phyloP scores from a whole-genome alignment of 1,139 yeast species.

The Sugiyamaella japonica region DNA sequence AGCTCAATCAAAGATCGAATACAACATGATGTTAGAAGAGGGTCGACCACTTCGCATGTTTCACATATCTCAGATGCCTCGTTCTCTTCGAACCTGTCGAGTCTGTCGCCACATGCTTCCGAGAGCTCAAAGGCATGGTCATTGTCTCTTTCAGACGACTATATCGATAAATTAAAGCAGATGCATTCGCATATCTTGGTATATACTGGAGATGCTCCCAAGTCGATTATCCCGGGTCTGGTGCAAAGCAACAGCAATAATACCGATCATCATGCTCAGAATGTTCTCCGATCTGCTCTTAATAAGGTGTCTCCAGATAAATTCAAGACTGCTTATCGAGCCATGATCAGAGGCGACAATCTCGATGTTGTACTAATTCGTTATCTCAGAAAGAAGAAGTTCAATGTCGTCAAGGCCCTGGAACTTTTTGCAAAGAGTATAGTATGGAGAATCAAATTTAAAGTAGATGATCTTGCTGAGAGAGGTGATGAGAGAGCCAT shows the following conservation, averaged over 20 bases:
- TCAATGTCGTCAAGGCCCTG: slow-evolving; percentile 74
- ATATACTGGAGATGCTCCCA: slow-evolving; percentile 59
- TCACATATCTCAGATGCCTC: not conserved
- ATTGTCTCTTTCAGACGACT: not conserved
- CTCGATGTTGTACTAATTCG: slow-evolving; percentile 70
- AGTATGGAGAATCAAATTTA: slow-evolving; percentile 63
- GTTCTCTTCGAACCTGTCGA: not conserved
- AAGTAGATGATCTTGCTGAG: slow-evolving; percentile 55
- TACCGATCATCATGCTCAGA: slow-evolving; percentile 5
- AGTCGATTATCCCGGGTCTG: slow-evolving; percentile 29
- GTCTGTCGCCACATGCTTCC: not conserved
- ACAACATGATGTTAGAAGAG: not conserved
- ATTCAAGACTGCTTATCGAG: slow-evolving; percentile 52
- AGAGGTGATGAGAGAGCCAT: slow-evolving; percentile 58
- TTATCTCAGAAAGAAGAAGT: slow-evolving; percentile 88
- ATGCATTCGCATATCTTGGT: slow-evolving; percentile 68
- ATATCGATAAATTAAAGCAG: slow-evolving; percentile 55
- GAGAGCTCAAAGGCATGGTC: not conserved
- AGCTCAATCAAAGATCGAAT: not conserved
- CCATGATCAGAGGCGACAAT: slow-evolving; percentile 59
- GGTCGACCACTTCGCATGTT: not conserved
- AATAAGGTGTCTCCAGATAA: slow-evolving; percentile 42
- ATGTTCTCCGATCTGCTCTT: slow-evolving; percentile 3
- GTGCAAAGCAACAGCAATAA: slow-evolving; percentile 10
- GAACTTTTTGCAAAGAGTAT: slow-evolving; percentile 64